Conservation (phyloP, 2,329 filamentous ascomycete species). For the Xylaria sp. region DNA sequence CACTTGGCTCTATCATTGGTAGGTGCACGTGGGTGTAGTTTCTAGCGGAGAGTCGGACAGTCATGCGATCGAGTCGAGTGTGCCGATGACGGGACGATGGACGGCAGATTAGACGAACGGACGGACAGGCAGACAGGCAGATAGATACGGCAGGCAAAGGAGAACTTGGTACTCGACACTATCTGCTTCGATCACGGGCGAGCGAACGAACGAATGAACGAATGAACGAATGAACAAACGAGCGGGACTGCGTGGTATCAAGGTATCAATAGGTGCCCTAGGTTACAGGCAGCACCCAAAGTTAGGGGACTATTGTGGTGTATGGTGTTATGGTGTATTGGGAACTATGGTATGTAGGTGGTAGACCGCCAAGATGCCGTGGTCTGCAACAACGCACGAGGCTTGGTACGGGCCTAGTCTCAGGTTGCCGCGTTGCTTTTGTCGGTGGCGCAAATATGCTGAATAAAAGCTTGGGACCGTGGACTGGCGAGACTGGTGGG, state of each 20-base stretch:
- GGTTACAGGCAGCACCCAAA: neutral
- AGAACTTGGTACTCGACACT: neutral
- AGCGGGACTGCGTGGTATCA: neutral
- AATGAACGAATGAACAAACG: conserved; percentile 1
- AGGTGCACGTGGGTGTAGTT: conserved; percentile 15
- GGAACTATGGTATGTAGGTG: neutral
- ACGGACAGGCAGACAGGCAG: neutral
- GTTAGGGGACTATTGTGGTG: neutral
- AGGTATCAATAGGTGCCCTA: neutral
- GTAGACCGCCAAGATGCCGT: conserved; percentile 4
- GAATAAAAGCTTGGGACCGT: conserved; percentile 20
- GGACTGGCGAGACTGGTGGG: conserved; percentile 16
- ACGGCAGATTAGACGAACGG: neutral
- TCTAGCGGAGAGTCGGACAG: conserved; percentile 14
- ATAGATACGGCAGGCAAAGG: neutral
- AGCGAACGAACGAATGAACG: neutral
- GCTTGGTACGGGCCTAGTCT: conserved; percentile 25
- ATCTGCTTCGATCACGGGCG: conserved; percentile 7
- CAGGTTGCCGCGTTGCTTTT: conserved; percentile 27
- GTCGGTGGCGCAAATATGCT: conserved; percentile 14
- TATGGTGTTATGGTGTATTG: conserved; percentile 6
- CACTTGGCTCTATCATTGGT: conserved; percentile 36
- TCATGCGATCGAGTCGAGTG: conserved; percentile 24
- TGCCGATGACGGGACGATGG: conserved; percentile 3
- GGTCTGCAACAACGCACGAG: conserved; percentile 7